Evolutionary conservation across 1,284 basidiomycete species (phyloP), one percentile per base, ranked within the genome.

Genomic region (Ganoderma lingzhi): DNA sequence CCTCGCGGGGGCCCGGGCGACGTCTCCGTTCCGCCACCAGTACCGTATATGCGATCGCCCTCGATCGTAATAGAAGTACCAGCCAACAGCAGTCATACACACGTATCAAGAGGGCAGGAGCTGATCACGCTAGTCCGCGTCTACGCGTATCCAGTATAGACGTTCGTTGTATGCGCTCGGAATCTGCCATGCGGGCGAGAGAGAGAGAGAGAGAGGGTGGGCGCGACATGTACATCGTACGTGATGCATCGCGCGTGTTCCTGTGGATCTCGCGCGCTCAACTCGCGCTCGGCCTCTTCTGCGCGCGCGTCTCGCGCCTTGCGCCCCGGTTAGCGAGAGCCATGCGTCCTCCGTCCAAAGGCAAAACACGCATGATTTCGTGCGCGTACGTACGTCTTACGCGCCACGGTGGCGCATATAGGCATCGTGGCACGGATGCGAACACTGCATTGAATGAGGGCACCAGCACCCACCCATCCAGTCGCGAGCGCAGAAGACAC

Each of bases 1-100:
- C 48, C 12, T 37, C 56, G 35, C 56, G 56, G 56, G 55, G 32
- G 10, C 56, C 56, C 56, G 56, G 56, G 56, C 3, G 56, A 59
- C 35, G 56, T 59, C 56, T 39, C 56, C 56, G 56, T 59, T 32
- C 48, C 23, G 42, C 42, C 0, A 10, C 41, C 41, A 42, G 42
- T 19, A 44, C 17, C 6, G 15, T 44, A 3, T 17, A n/a, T 23
- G 55, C 55, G 55, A 56, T 56, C 55, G 55, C 15, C 55, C 55
- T n/a, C 55, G 55, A 56, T 56, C 55, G 30, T 56, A 35, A 35
- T 56, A 32, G 30, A 56, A 51, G 48, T 51, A 28, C 10, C 48
- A 35, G 14, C 2, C 15, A 19, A 53, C 28, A 1, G 12, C 28
- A 15, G 10, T 15, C 14, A 0, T 55, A n/a, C 53, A 17, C 53